Conservation (phyloP, 2,329 filamentous ascomycete genomes). For the Clonostachys rosea region DNA sequence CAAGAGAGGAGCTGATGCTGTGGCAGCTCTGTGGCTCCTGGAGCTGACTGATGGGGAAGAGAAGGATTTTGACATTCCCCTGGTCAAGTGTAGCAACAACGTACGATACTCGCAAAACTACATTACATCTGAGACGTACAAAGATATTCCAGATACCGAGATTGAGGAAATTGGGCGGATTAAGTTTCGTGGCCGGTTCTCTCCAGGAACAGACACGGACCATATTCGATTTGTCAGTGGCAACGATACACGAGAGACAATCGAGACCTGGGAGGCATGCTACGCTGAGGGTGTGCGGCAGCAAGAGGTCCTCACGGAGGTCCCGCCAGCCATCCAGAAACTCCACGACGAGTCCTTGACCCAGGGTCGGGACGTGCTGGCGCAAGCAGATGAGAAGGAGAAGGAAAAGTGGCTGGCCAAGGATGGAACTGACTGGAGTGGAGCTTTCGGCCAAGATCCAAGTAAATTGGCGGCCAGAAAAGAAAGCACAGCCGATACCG, state of each 20-base stretch:
- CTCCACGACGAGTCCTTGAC: conserved; percentile 79
- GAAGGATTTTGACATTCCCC: conserved; percentile 75
- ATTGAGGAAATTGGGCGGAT: conserved; percentile 78
- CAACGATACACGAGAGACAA: conserved; percentile 87
- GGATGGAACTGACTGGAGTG: conserved; percentile 81
- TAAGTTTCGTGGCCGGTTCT: conserved; percentile 77
- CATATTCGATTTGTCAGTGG: conserved; percentile 80
- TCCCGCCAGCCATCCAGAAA: conserved; percentile 67
- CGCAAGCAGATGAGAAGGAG: conserved; percentile 65
- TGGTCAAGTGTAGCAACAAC: conserved; percentile 78
- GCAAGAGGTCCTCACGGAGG: conserved; percentile 65
- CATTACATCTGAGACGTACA: conserved; percentile 74
- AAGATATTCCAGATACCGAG: conserved; percentile 66
- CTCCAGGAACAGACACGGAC: conserved; percentile 82
- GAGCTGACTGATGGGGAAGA: conserved; percentile 79
- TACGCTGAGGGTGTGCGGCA: conserved; percentile 78
- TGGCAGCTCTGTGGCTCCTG: conserved; percentile 80
- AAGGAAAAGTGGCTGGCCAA: conserved; percentile 74
- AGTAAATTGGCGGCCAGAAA: conserved; percentile 34
- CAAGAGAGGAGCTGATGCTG: conserved; percentile 68
- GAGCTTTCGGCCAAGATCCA: conserved; percentile 79
- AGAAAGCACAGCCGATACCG: conserved; percentile 22
- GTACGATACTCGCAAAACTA: conserved; percentile 85
- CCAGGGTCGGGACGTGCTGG: conserved; percentile 76
- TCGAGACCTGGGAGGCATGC: conserved; percentile 92